Conservation (phyloP, 208 protist species). For the Leishmania guyanensis region DNA sequence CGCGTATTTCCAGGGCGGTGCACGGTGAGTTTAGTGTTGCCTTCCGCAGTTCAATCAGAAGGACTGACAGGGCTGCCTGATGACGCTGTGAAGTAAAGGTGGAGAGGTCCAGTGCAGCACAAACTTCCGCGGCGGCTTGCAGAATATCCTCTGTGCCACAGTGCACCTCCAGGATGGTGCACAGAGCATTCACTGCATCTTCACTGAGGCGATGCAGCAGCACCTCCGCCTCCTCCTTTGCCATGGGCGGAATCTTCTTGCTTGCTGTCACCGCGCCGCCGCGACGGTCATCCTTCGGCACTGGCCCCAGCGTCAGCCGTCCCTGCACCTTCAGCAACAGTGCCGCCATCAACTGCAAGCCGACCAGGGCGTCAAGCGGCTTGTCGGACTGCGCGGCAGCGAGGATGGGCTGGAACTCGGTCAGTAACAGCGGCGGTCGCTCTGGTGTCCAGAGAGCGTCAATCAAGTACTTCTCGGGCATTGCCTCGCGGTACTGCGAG, state of each 20-base stretch:
- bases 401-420: slow-evolving; percentile 59
- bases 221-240: slow-evolving; percentile 30
- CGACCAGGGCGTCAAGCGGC: slow-evolving; percentile 57
- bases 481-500: slow-evolving; percentile 66
- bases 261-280: slow-evolving; percentile 6
- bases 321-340: slow-evolving; percentile 63
- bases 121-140: slow-evolving; percentile 41
- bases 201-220: slow-evolving; percentile 49
- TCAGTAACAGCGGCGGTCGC: slow-evolving; percentile 61
- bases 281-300: slow-evolving; percentile 65
- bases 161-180: slow-evolving; percentile 55
- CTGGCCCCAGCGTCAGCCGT: slow-evolving; percentile 48
- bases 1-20: slow-evolving; percentile 24
- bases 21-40: slow-evolving; percentile 38
- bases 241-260: slow-evolving; percentile 20
- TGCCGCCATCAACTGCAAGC: slow-evolving; percentile 53
- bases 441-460: slow-evolving; percentile 82
- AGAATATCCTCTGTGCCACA: slow-evolving; percentile 54
- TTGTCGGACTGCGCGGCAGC: slow-evolving; percentile 39
- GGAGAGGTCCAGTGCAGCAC: slow-evolving; percentile 56
- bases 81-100: slow-evolving; percentile 56
- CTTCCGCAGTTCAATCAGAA: slow-evolving; percentile 68
- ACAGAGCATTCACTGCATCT: slow-evolving; percentile 51
- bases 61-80: slow-evolving; percentile 38
- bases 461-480: slow-evolving; percentile 88